Evolutionary conservation across 2,329 filamentous ascomycete species (phyloP), one percentile per base, ranked within the genome.

Genomic region (Immersiporthe knoxdaviesiana): DNA sequence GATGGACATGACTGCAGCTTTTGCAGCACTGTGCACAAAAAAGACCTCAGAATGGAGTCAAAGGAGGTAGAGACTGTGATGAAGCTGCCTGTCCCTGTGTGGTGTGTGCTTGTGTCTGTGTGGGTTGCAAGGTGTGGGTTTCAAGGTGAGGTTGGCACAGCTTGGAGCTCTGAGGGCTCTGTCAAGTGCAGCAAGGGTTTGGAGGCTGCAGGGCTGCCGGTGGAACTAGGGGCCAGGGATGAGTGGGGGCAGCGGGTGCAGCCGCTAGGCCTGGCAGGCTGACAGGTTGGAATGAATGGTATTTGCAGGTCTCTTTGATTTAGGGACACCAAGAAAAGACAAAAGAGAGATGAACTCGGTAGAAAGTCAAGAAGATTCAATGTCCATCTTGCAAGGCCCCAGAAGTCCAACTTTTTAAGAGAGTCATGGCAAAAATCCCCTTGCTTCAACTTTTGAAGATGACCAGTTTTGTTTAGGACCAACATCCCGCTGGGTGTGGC

Each of bases 1-100:
- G 77, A 93, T 91, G 74, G 90, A 92, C 91, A 92, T 92, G 7
- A 14, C 7, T 30, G 39, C 32, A 32, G 54, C 32, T 39, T 35
- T 10, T 16, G 14, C 12, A 21, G 41, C 18, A 18, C 21, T 8
- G 44, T 7, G 3, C 18, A 10, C 8, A n/a, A 16, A 8, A 21
- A 44, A 18, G 41, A 44, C 4, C 41, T 44, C 16, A 44, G 21
- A 18, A 44, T 21, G 16, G 8, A 44, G 41, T 16, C 4, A 44
- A 21, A 18, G 16, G 41, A 44, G 2, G 41, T 7, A n/a, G n/a
- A 56, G 52, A 12, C 27, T 27, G 27, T 30, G 27, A 16, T 30
- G 54, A 58, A 21, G 54, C 30, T 35, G 32, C 10, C 4, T 16
- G 54, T 30, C n/a, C 4, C 27, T 16, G 16, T 59, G 54, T 12